Evolutionary conservation across 1,284 basidiomycete species (phyloP), one percentile per base, ranked within the genome.

Genomic region (Mycosarcoma mackinlayi): DNA sequence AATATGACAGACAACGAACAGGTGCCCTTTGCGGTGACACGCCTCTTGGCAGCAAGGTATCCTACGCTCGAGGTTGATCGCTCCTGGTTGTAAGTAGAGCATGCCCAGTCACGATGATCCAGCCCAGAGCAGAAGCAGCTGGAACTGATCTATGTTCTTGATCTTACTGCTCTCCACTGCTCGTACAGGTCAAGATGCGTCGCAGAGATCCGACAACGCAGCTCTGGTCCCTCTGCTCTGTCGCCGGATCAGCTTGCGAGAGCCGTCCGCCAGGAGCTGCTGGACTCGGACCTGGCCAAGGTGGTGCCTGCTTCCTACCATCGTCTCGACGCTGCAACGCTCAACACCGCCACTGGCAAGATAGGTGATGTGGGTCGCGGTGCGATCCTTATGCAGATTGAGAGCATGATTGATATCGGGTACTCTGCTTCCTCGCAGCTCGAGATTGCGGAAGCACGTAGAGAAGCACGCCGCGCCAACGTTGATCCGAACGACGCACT

Each of bases 381-480:
- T 6, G 55, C 68, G 2, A 38, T 71, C 9, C 21, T 66, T 18
- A 47, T 62, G 1, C 68, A 71, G 48, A 56, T 71, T 44, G 68
- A 66, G 31, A 59, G 54, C 41, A 63, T 71, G 59, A 48, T 66
- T 14, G 69, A 72, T 23, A 61, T 72, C 19, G 69, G 69, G n/a
- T 47, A 54, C 27, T 72, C 69, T 4, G 55, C 55, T 1, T 44
- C 63, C 1, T 44, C 56, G 3, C 69, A 72, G 42, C 60, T 72
- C 27, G 69, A 72, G 19, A 63, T 72, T 16, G 69, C 69, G 6
- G 60, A 67, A 39, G 63, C 69, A 21, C 63, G 69, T 6, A 39
- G 56, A 10, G 64, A 67, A 8, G 60, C 60, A 7, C 55, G 58
- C 1, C 55, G 55, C 14, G 50, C 57, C 45, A 66, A 62, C 19